Conservation (phyloP, 2,329 filamentous ascomycete species). For the Fusarium tricinctum region DNA sequence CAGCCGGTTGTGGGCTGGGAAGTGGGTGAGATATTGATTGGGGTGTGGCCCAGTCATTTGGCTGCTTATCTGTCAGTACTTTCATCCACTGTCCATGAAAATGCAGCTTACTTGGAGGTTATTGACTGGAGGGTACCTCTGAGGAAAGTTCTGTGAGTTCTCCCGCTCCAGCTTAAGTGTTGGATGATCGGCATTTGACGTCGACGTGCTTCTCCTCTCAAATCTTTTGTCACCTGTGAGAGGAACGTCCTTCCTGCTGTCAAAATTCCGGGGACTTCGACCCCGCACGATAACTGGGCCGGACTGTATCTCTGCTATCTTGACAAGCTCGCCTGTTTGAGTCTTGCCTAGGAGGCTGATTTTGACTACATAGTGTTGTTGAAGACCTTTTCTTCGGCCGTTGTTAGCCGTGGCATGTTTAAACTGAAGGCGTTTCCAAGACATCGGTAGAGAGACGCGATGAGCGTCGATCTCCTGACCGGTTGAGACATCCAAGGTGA, state of each 20-base stretch:
- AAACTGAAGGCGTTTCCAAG: conserved; percentile 96
- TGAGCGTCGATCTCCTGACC: conserved; percentile 82
- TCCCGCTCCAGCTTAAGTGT: conserved; percentile 55
- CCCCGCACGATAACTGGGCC: conserved; percentile 96
- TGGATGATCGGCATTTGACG: conserved; percentile 51
- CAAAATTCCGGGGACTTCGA: conserved; percentile 93
- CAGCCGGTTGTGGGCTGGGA: conserved; percentile 48
- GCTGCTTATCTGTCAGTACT: conserved; percentile 49
- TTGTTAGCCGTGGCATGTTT: conserved; percentile 98
- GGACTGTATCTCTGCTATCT: conserved; percentile 87
- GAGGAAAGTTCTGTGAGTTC: conserved; percentile 48
- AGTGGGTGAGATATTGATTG: conserved; percentile 54
- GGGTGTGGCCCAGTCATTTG: conserved; percentile 62
- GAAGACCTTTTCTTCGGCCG: conserved; percentile 90
- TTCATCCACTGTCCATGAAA: background rate
- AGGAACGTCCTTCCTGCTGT: conserved; percentile 87
- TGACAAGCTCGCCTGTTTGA: conserved; percentile 74
- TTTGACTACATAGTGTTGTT: conserved; percentile 93
- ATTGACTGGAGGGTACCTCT: conserved; percentile 53
- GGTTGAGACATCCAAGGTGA: conserved; percentile 67
- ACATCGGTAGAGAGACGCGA: conserved; percentile 83
- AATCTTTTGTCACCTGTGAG: conserved; percentile 69
- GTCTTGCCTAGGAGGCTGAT: conserved; percentile 86
- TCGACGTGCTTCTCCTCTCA: conserved; percentile 61
- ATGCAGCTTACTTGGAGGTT: conserved; percentile 53